Conservation (phyloP, 1,284 basidiomycete genomes). For the Moesziomyces antarcticus region DNA sequence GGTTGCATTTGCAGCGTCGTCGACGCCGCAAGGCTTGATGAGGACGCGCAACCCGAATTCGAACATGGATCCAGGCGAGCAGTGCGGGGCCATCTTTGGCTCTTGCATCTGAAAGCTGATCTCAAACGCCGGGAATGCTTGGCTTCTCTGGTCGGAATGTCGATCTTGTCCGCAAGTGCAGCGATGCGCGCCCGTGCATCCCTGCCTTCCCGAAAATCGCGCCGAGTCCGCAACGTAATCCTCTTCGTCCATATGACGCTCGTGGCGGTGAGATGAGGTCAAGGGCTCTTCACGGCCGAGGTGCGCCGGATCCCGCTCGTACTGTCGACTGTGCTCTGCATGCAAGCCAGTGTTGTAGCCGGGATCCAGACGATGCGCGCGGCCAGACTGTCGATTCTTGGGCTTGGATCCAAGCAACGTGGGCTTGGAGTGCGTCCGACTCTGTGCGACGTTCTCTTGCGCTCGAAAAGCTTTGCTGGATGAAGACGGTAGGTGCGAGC, state of each 20-base stretch:
- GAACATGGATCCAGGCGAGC: conserved; percentile 10
- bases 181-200: not conserved
- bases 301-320: no score
- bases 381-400: no score
- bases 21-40: conserved; percentile 10
- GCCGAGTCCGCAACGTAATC: no score
- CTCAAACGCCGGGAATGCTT: conserved; percentile 19
- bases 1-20: not conserved
- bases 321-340: no score
- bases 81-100: conserved; percentile 13
- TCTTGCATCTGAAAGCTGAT: conserved; percentile 31
- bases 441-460: not conserved
- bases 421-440: not conserved
- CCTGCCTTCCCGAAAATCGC: no score
- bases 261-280: no score
- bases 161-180: not conserved
- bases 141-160: not conserved
- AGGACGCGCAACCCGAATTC: conserved; percentile 28
- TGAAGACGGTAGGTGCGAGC: not conserved
- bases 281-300: no score
- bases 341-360: no score
- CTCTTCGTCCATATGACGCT: no score
- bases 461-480: not conserved
- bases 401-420: not conserved
- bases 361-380: no score